phyloP scores from a whole-genome alignment of 768 basidiomycete genomes.

The Amanita pallidorosea region DNA sequence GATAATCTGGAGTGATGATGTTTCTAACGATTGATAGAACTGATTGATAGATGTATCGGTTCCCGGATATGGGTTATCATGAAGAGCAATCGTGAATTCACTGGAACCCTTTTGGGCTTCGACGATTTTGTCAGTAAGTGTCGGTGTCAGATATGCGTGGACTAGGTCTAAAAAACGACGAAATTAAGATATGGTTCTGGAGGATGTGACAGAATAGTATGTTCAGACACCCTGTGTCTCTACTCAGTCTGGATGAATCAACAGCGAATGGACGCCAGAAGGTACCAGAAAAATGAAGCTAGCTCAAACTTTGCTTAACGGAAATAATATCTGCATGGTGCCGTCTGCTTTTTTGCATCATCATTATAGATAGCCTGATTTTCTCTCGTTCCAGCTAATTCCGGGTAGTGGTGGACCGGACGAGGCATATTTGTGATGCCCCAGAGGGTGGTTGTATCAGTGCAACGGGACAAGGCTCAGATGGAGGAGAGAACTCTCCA shows the following conservation, averaged over 20 bases:
- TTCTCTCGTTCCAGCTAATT: conserved; percentile 17
- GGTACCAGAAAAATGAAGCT: conserved; percentile 74
- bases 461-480: not conserved
- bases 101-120: conserved; percentile 88
- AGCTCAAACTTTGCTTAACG: conserved; percentile 83
- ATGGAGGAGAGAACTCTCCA: not conserved
- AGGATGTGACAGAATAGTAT: conserved; percentile 95
- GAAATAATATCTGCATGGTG: conserved; percentile 96
- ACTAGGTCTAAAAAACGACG: not conserved
- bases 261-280: conserved; percentile 81
- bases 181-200: conserved; percentile 76
- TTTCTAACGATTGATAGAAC: conserved; percentile 38
- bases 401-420: conserved; percentile 27
- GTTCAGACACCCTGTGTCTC: conserved; percentile 14
- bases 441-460: not conserved
- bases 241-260: not conserved
- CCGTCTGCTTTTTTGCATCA: conserved; percentile 13
- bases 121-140: conserved; percentile 99
- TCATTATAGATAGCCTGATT: not conserved
- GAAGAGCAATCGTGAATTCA: conserved; percentile 96
- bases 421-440: not conserved
- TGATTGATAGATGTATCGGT: conserved; percentile 96
- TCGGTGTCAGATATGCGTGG: not conserved
- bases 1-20: not conserved
- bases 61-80: conserved; percentile 97